Conservation (phyloP, 345 rosid species). For the Gossypium australe region DNA sequence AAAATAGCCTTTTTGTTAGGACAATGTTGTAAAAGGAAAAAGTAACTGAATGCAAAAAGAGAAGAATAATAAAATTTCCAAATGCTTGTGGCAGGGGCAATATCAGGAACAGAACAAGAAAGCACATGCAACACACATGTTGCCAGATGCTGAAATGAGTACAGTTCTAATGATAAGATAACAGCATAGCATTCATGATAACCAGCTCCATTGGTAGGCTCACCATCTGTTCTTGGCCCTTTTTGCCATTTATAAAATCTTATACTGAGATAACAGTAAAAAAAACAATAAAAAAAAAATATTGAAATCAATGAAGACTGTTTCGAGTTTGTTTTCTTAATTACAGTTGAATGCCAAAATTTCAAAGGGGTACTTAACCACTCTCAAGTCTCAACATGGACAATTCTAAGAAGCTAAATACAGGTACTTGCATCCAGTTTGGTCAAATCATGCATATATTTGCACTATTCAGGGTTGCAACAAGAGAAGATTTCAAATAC, state of each 20-base stretch:
- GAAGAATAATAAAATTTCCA: no score
- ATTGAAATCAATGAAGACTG: neutral
- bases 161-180: no score
- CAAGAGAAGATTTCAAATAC: neutral
- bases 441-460: neutral
- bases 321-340: neutral
- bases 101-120: no score
- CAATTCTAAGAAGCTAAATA: neutral
- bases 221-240: neutral
- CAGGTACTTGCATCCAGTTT: neutral
- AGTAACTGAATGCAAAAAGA: no score
- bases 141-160: no score
- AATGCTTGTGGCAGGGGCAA: no score
- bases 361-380: neutral
- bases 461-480: neutral
- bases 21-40: no score
- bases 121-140: no score
- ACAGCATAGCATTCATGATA: no score
- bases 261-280: neutral
- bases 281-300: no score
- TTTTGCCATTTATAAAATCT: neutral
- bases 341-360: neutral
- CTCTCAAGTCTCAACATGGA: neutral
- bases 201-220: no score
- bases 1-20: no score